Base-by-base conservation (phyloP, 1,284 basidiomycete species). In the Ceratobasidium theobromae region DNA sequence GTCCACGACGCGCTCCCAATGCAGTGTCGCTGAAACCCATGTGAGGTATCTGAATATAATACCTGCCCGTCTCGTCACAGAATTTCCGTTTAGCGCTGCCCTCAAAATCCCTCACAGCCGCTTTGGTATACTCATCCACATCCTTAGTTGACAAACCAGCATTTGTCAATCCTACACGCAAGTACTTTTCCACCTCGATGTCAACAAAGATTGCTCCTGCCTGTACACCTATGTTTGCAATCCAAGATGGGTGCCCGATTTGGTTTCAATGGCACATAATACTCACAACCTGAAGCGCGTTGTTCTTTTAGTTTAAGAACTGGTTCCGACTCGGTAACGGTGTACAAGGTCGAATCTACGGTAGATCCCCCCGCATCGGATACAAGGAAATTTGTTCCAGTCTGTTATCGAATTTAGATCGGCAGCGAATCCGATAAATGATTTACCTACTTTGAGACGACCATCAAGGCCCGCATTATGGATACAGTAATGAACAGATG, bases 281-380 rank as follows among this genome's bases (percentile, higher is more conserved):
- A 67, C 66, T 67, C 30, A 64, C 66, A 64, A 14, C n/a, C 58
- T 12, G 66, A 65, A 21, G 67, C 67, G n/a, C 45, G 40, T 16
- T 32, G 46, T 32, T 71, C 68, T 27, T 69, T 48, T 1, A 71
- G 48, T 9, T 52, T 65, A 18, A 71, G 45, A 3, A 32, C 28
- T 18, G 69, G 69, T 4, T 38, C 18, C 12, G 49, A 23, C 3
- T 33, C 3, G 1, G 40, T 60, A 28, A 68, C 68, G 5, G 38
- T 21, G 53, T 71, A 71, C 12, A 69, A n/a, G 0, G 69, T 67
- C 1, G 65, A 66, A 40, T 71, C 70, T 12, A 70, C 68, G 4
- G 70, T 71, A 4, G 70, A 71, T 2, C 70, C 70, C 25, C 70
- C 70, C 11, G 70, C 70, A 43, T 71, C 69, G 18, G 64, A 55